These are phyloP conservation scores for Murraya koenigii DNA, from an alignment of 345 rosid genomes.

Conservation along the genomic window DNA sequence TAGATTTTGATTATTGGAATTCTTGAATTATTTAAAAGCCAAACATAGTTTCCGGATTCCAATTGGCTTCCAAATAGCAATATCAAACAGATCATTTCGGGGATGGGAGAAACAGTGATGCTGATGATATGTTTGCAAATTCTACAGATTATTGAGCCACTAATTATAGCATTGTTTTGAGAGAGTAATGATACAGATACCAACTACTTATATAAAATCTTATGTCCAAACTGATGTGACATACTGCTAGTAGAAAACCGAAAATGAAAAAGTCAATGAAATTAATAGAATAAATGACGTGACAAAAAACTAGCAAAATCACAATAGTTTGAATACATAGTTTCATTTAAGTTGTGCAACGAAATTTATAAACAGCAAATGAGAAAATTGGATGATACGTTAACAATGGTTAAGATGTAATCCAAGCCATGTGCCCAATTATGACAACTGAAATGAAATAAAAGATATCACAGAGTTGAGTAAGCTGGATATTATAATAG, in stretches of 20 bases:
- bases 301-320: not conserved
- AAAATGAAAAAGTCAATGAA: not conserved
- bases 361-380: too few relatives aligned
- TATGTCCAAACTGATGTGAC: not conserved
- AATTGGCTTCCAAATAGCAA: not conserved
- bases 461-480: too few relatives aligned
- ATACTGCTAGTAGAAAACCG: not conserved
- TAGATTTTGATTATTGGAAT: not conserved
- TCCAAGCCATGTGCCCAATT: too few relatives aligned
- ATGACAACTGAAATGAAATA: too few relatives aligned
- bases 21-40: not conserved
- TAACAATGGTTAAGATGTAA: too few relatives aligned
- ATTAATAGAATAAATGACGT: not conserved
- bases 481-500: too few relatives aligned
- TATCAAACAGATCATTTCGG: not conserved
- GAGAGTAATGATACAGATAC: not conserved
- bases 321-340: not conserved
- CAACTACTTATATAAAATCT: not conserved
- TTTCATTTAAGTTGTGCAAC: too few relatives aligned
- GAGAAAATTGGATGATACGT: too few relatives aligned
- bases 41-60: not conserved
- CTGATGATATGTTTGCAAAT: not conserved
- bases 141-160: not conserved
- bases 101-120: not conserved
- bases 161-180: not conserved